Percentiles rank a stretch among this genome's conserved stretches.
phyloP scores from a whole-genome alignment of 305 asterid species.

The Striga hermonthica region DNA sequence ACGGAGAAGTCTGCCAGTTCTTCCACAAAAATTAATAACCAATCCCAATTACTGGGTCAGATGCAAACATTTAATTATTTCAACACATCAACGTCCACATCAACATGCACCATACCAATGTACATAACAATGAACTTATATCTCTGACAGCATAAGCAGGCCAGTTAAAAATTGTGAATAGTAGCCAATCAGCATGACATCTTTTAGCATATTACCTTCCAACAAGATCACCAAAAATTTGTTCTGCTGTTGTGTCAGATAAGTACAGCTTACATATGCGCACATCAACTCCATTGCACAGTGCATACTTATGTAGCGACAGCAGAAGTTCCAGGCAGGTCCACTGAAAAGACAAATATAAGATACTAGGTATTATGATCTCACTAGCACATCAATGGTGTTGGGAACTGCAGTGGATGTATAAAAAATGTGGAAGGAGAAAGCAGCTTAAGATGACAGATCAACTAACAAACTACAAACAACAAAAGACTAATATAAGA shows the following conservation, averaged over 20 bases:
- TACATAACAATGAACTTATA: conserved; percentile 10
- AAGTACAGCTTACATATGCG: conserved; percentile 39
- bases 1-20: too few species aligned
- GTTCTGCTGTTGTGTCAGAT: conserved; percentile 44
- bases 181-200: conserved; percentile 18
- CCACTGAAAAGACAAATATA: conserved; percentile 57
- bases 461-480: neutral
- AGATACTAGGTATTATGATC: conserved; percentile 28
- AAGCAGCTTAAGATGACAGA: conserved; percentile 25
- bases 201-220: conserved; percentile 51
- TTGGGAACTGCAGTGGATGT: conserved; percentile 19
- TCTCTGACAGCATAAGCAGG: conserved; percentile 14
- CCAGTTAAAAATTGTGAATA: conserved; percentile 15
- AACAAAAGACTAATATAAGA: conserved; percentile 24
- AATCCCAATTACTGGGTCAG: neutral
- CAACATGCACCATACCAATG: neutral
- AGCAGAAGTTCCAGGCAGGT: conserved; percentile 71
- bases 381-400: conserved; percentile 27
- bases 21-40: too few species aligned
- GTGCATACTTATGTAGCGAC: conserved; percentile 57
- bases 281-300: conserved; percentile 41
- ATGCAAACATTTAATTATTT: conserved; percentile 4
- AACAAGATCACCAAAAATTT: conserved; percentile 68
- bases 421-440: conserved; percentile 26
- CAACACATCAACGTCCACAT: conserved; percentile 4